Conservation (phyloP, 2,329 filamentous ascomycete genomes). For the Penicillium frequentans region DNA sequence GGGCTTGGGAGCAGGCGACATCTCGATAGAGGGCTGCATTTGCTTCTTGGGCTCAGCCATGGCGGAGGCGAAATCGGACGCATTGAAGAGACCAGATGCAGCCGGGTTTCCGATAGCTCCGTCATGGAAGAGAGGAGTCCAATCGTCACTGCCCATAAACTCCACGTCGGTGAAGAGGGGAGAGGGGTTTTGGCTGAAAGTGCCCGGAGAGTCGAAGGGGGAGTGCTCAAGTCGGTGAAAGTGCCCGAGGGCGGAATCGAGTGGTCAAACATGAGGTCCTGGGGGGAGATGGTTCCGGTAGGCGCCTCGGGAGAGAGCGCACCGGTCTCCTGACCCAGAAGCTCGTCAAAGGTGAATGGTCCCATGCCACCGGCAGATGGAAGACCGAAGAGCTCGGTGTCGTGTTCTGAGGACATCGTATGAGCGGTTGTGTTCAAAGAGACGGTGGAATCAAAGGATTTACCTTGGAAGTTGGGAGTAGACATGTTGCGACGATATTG, state of each 20-base stretch:
- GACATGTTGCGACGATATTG: constrained; percentile 41
- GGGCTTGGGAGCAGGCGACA: constrained; percentile 39
- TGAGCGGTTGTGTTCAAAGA: constrained; percentile 14
- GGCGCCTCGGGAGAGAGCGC: constrained; percentile 30
- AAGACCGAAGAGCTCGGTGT: constrained; percentile 32
- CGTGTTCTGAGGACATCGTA: constrained; percentile 9
- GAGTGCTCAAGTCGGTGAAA: constrained; percentile 82
- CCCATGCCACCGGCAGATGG: constrained; percentile 20
- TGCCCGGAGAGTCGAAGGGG: constrained; percentile 73
- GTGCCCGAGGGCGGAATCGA: constrained; percentile 80
- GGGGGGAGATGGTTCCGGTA: constrained; percentile 73
- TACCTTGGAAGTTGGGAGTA: constrained; percentile 41
- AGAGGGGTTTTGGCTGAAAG: constrained; percentile 73
- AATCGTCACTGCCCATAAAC: constrained; percentile 58
- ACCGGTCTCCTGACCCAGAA: constrained; percentile 21
- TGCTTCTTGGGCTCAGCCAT: constrained; percentile 22
- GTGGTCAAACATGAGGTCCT: constrained; percentile 72
- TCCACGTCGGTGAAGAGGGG: constrained; percentile 68
- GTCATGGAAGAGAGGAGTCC: constrained; percentile 64
- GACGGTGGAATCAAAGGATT: constrained; percentile 28
- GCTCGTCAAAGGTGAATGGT: constrained; percentile 15
- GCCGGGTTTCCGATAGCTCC: constrained; percentile 12
- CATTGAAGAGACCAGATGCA: constrained; percentile 24
- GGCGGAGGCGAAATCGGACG: constrained; percentile 30
- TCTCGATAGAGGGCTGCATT: constrained; percentile 24